These are phyloP conservation scores for Guillardia theta DNA, from an alignment of 78 protist species.

Conservation along the genomic window DNA sequence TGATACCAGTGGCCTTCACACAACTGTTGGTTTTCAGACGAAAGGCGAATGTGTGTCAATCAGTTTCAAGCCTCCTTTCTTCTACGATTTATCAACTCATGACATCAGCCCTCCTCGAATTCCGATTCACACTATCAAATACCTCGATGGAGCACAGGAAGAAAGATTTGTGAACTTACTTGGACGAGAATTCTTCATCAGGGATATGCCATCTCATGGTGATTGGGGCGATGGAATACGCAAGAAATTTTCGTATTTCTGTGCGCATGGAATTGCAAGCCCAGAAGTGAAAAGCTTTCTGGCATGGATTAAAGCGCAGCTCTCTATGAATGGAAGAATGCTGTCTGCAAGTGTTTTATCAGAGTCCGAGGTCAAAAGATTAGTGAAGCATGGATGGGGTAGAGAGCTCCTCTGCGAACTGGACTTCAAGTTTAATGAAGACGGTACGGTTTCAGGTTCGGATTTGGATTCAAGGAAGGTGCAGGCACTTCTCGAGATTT, in stretches of 20 bases:
- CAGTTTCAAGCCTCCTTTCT: neutral
- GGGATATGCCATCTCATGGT: neutral
- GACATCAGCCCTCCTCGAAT: neutral
- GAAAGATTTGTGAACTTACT: neutral
- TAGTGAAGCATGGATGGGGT: too few relatives aligned
- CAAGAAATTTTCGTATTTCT: neutral
- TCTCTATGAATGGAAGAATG: too few relatives aligned
- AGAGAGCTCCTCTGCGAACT: neutral
- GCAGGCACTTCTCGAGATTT: neutral
- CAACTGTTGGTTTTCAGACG: constrained; percentile 31
- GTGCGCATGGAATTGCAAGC: neutral
- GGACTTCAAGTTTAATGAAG: neutral
- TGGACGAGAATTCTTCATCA: neutral
- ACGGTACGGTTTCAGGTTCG: neutral
- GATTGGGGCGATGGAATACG: too few relatives aligned
- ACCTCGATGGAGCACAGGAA: neutral
- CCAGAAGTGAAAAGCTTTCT: neutral
- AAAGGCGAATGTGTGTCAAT: neutral
- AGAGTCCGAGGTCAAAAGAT: too few relatives aligned
- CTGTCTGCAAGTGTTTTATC: neutral
- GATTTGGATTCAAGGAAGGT: neutral
- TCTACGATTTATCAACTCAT: neutral
- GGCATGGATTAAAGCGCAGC: neutral
- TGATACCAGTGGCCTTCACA: neutral
- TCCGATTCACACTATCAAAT: neutral